phyloP scores from a whole-genome alignment of 1,284 basidiomycete species.

The Puccinia coronata region DNA sequence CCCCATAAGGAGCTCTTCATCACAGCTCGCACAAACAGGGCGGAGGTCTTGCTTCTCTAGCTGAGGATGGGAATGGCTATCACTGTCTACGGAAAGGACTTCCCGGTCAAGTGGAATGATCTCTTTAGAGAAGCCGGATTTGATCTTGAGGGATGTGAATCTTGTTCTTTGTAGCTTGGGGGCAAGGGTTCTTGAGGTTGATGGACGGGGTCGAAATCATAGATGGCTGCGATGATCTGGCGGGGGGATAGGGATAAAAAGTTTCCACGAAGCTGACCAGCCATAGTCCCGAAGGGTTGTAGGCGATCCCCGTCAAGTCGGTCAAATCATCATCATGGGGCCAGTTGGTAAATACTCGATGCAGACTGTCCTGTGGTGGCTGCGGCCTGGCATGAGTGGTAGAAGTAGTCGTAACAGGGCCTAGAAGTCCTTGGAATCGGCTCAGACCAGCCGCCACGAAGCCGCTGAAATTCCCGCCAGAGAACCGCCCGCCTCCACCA shows the following conservation, averaged over 20 bases:
- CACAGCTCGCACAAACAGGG: constrained; percentile 36
- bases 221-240: constrained; percentile 5
- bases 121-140: constrained; percentile 38
- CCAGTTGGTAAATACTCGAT: constrained; percentile 25
- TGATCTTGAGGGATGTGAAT: constrained; percentile 47
- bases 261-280: background rate
- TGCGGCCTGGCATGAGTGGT: background rate
- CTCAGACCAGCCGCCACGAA: constrained; percentile 18
- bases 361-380: background rate
- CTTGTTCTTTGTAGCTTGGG: background rate
- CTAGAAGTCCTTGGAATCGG: background rate
- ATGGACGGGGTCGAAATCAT: background rate
- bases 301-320: constrained; percentile 1
- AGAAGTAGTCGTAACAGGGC: background rate
- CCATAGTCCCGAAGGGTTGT: background rate
- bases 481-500: constrained; percentile 37
- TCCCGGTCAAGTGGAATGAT: constrained; percentile 48
- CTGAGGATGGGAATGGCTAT: background rate
- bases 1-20: constrained; percentile 25
- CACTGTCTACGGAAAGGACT: constrained; percentile 31
- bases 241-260: background rate
- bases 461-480: constrained; percentile 36
- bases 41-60: constrained; percentile 26
- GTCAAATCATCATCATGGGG: background rate
- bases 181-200: background rate